phyloP scores from a whole-genome alignment of 345 rosid genomes.

The Lepidium didymum region DNA sequence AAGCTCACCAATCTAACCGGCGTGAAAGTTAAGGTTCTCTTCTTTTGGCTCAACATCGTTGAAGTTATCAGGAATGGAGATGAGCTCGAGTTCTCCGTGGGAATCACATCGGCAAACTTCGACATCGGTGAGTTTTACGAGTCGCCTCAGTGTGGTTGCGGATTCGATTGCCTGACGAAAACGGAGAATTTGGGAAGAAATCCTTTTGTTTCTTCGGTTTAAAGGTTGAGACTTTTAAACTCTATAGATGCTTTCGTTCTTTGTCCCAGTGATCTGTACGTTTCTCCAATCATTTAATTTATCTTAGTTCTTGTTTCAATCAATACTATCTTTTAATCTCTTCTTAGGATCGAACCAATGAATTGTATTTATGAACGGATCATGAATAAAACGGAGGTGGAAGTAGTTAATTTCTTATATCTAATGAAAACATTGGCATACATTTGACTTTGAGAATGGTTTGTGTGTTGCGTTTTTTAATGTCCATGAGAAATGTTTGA shows the following conservation, averaged over 20 bases:
- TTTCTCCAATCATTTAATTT: not conserved
- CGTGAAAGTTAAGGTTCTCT: conserved; percentile 78
- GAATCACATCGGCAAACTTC: conserved; percentile 84
- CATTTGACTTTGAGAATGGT: not conserved
- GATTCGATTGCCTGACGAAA: conserved; percentile 53
- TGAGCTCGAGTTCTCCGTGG: conserved; percentile 76
- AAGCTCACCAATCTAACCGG: conserved; percentile 58
- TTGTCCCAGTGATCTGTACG: not conserved
- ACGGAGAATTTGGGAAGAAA: conserved; percentile 30
- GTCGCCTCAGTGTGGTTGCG: conserved; percentile 94
- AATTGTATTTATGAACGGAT: not conserved
- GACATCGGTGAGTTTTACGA: conserved; percentile 66
- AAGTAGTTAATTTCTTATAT: not conserved
- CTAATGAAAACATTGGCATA: not conserved
- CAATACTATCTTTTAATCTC: not conserved
- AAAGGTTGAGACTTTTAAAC: conserved; percentile 1
- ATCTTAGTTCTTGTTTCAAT: not conserved
- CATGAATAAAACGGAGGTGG: not conserved
- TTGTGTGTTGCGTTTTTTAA: not conserved
- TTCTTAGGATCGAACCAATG: not conserved
- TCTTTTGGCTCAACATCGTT: conserved; percentile 83
- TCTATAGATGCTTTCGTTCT: not conserved
- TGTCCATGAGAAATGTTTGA: not conserved
- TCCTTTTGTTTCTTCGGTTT: conserved; percentile 52
- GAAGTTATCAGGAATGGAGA: conserved; percentile 65